These are phyloP conservation scores for Cercospora sp. DNA, from an alignment of 2,329 filamentous ascomycete genomes.

Conservation along the genomic window DNA sequence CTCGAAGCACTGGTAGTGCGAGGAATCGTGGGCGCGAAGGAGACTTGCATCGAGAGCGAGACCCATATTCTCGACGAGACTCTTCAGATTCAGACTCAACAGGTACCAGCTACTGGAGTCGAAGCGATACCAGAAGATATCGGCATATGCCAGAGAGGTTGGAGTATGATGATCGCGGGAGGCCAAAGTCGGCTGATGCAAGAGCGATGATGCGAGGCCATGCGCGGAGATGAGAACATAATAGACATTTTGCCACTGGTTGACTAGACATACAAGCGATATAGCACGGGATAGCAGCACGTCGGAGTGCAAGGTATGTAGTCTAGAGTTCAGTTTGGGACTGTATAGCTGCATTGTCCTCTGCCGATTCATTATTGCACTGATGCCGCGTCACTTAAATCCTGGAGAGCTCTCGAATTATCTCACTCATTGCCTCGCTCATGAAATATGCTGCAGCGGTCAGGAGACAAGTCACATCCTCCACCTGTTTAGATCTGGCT, in stretches of 20 bases:
- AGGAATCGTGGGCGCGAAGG: neutral
- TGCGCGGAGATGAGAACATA: neutral
- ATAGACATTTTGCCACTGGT: neutral
- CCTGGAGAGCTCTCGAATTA: neutral
- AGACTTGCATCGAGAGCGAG: conserved; percentile 3
- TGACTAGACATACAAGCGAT: neutral
- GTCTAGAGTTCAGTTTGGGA: neutral
- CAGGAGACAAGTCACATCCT: neutral
- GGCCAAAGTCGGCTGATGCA: neutral
- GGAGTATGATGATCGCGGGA: conserved; percentile 9
- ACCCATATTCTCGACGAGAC: conserved; percentile 5
- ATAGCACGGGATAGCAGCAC: neutral
- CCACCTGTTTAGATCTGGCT: neutral
- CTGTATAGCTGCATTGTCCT: neutral
- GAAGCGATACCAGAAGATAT: conserved; percentile 5
- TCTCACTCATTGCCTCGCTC: neutral
- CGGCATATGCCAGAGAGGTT: conserved; percentile 12
- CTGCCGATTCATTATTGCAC: neutral
- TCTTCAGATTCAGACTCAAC: conserved; percentile 7
- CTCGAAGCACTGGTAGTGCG: conserved; percentile 1
- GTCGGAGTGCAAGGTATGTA: neutral
- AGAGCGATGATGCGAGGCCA: neutral
- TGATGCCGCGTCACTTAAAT: neutral
- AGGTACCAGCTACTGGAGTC: conserved; percentile 4
- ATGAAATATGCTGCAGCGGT: neutral